A percentile compares a stretch with the other conserved stretches of the same genome.
Evolutionary conservation across 1,139 yeast species (phyloP).

Genomic region (Sugiyamaella castrensis): DNA sequence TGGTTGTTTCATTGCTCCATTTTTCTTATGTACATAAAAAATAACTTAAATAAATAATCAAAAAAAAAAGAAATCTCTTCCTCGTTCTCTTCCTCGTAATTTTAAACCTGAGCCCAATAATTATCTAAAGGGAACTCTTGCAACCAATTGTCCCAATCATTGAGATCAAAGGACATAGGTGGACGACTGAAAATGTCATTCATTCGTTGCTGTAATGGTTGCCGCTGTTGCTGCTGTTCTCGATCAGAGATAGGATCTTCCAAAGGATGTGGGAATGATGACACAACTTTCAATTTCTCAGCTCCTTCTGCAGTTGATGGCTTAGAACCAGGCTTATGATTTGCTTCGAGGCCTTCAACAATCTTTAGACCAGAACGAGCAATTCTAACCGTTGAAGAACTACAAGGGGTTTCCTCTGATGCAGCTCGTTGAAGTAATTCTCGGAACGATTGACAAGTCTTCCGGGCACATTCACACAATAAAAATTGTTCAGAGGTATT

Average conservation of each 20-base stretch:
- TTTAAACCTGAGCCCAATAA: slow-evolving; percentile 9
- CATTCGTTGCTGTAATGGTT: slow-evolving; percentile 1
- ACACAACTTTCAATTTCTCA: slow-evolving; percentile 12
- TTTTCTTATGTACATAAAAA: neutral
- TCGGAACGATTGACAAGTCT: slow-evolving; percentile 8
- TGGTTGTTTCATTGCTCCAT: too few relatives aligned
- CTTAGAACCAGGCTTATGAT: slow-evolving; percentile 1
- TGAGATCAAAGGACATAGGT: slow-evolving; percentile 20
- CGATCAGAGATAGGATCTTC: slow-evolving; percentile 9
- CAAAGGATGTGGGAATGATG: slow-evolving; percentile 17
- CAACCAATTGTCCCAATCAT: slow-evolving; percentile 23
- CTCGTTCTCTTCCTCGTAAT: neutral
- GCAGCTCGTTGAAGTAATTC: slow-evolving; percentile 8
- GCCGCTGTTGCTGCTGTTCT: neutral
- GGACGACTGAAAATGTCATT: slow-evolving; percentile 10
- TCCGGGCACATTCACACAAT: slow-evolving; percentile 8
- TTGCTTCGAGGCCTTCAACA: slow-evolving; percentile 13
- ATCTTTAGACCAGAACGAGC: slow-evolving; percentile 18
- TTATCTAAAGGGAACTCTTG: slow-evolving; percentile 15
- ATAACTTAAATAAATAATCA: neutral
- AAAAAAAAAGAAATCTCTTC: too few relatives aligned
- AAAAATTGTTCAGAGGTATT: slow-evolving; percentile 10
- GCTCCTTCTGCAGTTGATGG: slow-evolving; percentile 3
- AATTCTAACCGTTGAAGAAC: slow-evolving; percentile 11
- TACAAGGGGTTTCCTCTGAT: slow-evolving; percentile 2